Evolutionary conservation across 805 yeast species (phyloP), one percentile per base, ranked within the genome.

Genomic region (Cyberlindnera petersonii): DNA sequence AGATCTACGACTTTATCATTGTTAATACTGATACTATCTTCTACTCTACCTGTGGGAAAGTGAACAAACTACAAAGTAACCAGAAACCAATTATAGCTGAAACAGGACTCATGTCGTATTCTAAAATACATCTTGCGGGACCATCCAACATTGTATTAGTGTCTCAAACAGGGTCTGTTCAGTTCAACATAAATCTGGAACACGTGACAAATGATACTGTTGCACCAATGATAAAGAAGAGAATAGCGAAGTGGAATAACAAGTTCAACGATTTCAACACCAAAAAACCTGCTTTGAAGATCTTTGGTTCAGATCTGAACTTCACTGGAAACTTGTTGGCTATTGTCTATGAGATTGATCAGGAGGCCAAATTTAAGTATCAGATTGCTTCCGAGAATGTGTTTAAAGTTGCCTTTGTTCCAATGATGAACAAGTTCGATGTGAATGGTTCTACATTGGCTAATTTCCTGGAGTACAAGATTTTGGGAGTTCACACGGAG

Each of bases 231-330:
- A 9, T 50, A 1, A 31, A 31, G 18, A 51, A 41, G 16, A 32
- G 47, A 9, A 16, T 54, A 4, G 33, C 37, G 10, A 43, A 30
- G 19, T 56, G 58, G 59, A 54, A 53, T 22, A 20, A 43, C 2
- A 38, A 37, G 11, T 51, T 35, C 40, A 53, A 56, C 35, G 58
- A 53, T 33, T 54, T 48, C 36, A 47, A 48, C 26, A 49, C 54
- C 13, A 53, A 52, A 26, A 37, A 21, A 5, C 44, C 38, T 7
- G 28, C 32, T 2, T 26, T 52, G 6, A 50, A 46, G 23, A 32
- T 40, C 8, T 45, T 35, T 30, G 60, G 60, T 0, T 19, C 37
- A 4, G 46, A 36, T 24, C 9, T 40, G 9, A 56, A 55, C 28
- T 48, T 26, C 26, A 40, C 34, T 31, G 49, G 52, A 4, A 50